These are phyloP conservation scores for Auricularia sp. DNA, from an alignment of 768 basidiomycete species.

Conservation along the genomic window DNA sequence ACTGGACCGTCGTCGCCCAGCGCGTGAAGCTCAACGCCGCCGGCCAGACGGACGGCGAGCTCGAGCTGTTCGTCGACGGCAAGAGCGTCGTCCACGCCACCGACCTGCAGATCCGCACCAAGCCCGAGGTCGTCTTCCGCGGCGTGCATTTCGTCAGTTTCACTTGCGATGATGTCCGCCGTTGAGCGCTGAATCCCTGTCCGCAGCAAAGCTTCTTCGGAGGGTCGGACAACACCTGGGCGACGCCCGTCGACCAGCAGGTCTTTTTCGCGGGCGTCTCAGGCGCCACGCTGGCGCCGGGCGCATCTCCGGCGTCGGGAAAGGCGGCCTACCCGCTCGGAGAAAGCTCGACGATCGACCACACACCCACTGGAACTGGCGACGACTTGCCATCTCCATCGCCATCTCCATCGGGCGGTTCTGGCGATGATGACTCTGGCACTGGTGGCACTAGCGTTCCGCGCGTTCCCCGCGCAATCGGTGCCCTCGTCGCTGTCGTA, in stretches of 20 bases:
- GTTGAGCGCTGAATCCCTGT: background rate
- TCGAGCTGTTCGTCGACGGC: constrained; percentile 58
- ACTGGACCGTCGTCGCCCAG: constrained; percentile 57
- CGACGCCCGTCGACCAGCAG: constrained; percentile 53
- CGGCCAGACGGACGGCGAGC: constrained; percentile 59
- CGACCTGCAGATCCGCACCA: constrained; percentile 50
- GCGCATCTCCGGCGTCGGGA: background rate
- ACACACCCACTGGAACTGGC: background rate
- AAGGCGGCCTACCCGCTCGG: background rate
- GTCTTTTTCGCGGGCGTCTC: constrained; percentile 64
- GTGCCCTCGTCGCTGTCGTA: background rate
- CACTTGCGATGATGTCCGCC: background rate
- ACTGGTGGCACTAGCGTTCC: background rate
- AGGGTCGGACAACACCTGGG: constrained; percentile 37
- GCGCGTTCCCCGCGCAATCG: background rate
- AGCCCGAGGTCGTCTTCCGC: constrained; percentile 40
- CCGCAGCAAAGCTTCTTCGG: constrained; percentile 64
- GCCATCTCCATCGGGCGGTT: background rate
- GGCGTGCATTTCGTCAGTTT: constrained; percentile 45
- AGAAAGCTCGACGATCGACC: background rate
- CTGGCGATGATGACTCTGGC: background rate
- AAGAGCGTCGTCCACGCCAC: constrained; percentile 48
- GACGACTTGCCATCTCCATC: background rate
- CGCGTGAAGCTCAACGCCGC: constrained; percentile 67
- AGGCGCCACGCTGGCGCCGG: constrained; percentile 37